Conservation (phyloP, 176 grass and related monocot genomes). For the Raddia distichophylla region DNA sequence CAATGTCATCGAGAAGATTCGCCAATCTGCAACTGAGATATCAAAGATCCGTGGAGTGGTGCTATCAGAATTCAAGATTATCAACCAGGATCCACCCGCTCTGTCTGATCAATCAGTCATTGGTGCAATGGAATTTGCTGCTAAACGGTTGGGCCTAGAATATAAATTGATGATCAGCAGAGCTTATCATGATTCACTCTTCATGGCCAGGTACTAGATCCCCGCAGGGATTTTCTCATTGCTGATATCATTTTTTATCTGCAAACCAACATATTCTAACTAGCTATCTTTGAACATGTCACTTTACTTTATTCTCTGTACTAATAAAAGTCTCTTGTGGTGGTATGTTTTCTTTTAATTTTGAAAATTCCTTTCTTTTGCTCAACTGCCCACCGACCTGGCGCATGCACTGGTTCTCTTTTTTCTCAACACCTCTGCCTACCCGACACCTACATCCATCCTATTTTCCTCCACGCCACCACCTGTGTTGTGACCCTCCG, state of each 20-base stretch:
- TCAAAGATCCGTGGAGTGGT: conserved; percentile 61
- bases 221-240: not conserved
- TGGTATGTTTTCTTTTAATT: no score
- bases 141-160: conserved; percentile 61
- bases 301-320: not conserved
- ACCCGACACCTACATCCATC: no score
- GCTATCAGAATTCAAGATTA: conserved; percentile 78
- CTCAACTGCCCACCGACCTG: no score
- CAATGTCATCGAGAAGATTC: conserved; percentile 75
- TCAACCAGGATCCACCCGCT: conserved; percentile 94
- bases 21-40: conserved; percentile 64
- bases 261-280: not conserved
- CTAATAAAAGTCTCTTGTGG: no score
- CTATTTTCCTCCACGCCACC: no score
- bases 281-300: conserved; percentile 2
- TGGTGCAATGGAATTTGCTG: conserved; percentile 63
- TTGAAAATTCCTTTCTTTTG: no score
- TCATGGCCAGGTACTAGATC: conserved; percentile 80
- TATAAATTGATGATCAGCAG: conserved; percentile 93
- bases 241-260: not conserved
- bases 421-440: no score
- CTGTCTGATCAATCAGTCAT: conserved; percentile 76
- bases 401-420: no score
- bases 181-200: conserved; percentile 98
- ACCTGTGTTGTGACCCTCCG: no score